Conservation (phyloP, 257 asterid species). For the Mentha longifolia region DNA sequence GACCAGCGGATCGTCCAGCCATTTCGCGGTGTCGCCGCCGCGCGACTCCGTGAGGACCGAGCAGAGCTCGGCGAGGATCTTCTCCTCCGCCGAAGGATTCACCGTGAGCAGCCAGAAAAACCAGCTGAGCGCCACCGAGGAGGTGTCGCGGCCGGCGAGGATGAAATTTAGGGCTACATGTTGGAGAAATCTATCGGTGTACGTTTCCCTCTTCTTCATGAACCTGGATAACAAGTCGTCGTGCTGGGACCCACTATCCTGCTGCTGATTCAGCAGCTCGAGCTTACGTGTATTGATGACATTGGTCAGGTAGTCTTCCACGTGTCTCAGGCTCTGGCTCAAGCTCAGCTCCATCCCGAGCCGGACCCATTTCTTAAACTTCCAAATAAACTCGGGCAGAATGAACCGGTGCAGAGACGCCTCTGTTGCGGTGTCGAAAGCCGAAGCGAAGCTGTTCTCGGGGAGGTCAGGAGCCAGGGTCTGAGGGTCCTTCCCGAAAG, state of each 20-base stretch:
- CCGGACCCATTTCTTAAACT: constrained; percentile 51
- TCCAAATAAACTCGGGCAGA: constrained; percentile 56
- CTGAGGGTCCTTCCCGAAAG: constrained; percentile 59
- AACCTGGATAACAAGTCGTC: constrained; percentile 56
- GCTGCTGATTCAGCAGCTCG: constrained; percentile 43
- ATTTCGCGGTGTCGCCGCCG: constrained; percentile 41
- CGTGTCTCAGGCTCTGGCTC: constrained; percentile 48
- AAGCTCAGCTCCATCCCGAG: constrained; percentile 54
- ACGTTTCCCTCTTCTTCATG: constrained; percentile 54
- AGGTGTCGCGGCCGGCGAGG: constrained; percentile 61
- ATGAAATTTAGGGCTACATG: constrained; percentile 53
- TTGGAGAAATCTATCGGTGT: constrained; percentile 48
- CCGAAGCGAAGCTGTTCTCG: constrained; percentile 51
- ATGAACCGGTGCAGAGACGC: constrained; percentile 55
- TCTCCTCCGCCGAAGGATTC: constrained; percentile 52
- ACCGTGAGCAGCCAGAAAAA: constrained; percentile 51
- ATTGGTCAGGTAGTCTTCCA: constrained; percentile 51
- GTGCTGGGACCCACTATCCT: constrained; percentile 38
- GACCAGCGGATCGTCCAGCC: constrained; percentile 46
- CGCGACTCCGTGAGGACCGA: constrained; percentile 42
- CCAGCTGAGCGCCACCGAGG: constrained; percentile 66
- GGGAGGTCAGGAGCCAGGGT: constrained; percentile 51
- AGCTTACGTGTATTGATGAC: constrained; percentile 53
- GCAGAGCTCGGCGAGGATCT: constrained; percentile 45
- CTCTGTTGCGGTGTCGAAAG: constrained; percentile 60